These are phyloP conservation scores for Nymphaea thermarum DNA, from an alignment of 164 flowering plant species.

Conservation along the genomic window DNA sequence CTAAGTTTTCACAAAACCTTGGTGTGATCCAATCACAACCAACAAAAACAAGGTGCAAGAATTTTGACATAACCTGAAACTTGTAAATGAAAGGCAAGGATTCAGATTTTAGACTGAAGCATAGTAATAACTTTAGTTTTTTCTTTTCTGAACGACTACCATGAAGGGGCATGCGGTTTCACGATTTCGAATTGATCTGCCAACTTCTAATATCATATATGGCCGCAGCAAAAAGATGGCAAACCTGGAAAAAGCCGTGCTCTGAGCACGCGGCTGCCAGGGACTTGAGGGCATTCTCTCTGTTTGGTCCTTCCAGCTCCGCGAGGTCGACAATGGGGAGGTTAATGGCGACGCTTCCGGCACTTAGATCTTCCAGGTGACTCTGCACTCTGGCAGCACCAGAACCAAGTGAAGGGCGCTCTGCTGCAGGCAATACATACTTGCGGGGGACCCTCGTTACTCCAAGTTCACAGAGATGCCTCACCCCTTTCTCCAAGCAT, in stretches of 20 bases:
- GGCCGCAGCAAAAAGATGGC: background rate
- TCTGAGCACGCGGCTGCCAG: slow-evolving; percentile 63
- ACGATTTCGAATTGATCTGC: background rate
- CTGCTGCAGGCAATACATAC: slow-evolving; percentile 52
- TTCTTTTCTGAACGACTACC: background rate
- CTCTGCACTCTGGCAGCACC: background rate
- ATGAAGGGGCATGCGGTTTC: background rate
- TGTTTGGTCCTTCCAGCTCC: slow-evolving; percentile 39
- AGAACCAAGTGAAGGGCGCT: slow-evolving; percentile 29
- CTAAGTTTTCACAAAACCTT: no score
- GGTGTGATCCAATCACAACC: no score
- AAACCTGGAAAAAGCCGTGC: slow-evolving; percentile 77
- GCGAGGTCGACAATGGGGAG: slow-evolving; percentile 69
- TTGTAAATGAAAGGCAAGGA: no score
- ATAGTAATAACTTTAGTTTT: background rate
- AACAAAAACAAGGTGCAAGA: no score
- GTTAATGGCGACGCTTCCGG: background rate
- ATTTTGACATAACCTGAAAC: no score
- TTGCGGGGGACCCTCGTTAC: slow-evolving; percentile 48
- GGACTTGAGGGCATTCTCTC: slow-evolving; percentile 36
- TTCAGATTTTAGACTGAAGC: background rate
- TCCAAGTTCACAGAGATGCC: slow-evolving; percentile 49
- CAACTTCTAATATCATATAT: background rate
- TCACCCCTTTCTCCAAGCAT: slow-evolving; percentile 43
- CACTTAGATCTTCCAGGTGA: background rate